A percentile compares a stretch with the other conserved stretches of the same genome.
Conservation (phyloP, 106 monocot genomes). For the Dactylorhiza incarnata region DNA sequence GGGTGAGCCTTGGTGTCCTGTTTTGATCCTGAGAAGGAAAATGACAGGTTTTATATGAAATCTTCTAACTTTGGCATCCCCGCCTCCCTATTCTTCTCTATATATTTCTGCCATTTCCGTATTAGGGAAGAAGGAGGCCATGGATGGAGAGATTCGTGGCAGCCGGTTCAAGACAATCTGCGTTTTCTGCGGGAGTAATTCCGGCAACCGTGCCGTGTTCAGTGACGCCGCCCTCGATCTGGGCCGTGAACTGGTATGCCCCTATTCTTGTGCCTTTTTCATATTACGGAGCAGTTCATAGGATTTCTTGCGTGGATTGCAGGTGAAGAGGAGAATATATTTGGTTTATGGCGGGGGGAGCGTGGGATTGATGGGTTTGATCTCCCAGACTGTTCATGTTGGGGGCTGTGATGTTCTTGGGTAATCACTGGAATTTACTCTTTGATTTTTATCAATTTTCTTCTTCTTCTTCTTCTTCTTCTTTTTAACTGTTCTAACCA, state of each 20-base stretch:
- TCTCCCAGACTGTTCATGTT: constrained; percentile 64
- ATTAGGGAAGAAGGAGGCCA: background rate
- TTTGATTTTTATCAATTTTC: background rate
- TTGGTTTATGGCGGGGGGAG: constrained; percentile 90
- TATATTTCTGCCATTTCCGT: background rate
- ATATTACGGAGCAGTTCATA: background rate
- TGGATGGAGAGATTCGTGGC: constrained; percentile 7
- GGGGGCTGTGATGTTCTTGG: constrained; percentile 88
- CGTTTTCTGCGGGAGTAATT: constrained; percentile 84
- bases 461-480: background rate
- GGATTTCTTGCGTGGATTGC: background rate
- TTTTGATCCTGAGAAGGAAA: background rate
- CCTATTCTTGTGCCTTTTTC: too few relatives aligned
- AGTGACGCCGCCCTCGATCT: constrained; percentile 66
- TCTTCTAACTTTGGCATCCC: background rate
- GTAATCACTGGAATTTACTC: constrained; percentile 19
- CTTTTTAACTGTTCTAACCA: too few relatives aligned
- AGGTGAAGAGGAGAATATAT: constrained; percentile 73
- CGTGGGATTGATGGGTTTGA: constrained; percentile 81
- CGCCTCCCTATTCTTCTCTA: background rate
- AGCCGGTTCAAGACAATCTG: constrained; percentile 54
- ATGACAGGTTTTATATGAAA: background rate
- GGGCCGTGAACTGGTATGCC: constrained; percentile 54
- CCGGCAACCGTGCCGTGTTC: constrained; percentile 52
- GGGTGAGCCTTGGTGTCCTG: too few relatives aligned